Conservation (phyloP, 164 flowering plant genomes). For the Berberis vulgaris region DNA sequence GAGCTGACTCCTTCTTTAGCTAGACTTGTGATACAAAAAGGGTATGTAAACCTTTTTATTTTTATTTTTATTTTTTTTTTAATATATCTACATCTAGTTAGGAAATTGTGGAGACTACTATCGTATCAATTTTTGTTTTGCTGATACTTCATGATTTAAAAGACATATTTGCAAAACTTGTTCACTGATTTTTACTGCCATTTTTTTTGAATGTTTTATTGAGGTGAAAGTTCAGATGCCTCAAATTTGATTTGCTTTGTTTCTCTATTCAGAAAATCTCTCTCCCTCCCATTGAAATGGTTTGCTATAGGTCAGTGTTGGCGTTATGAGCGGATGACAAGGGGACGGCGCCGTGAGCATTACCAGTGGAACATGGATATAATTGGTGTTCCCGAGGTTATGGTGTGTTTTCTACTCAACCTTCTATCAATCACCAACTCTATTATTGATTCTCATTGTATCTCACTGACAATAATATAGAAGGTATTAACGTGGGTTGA, state of each 20-base stretch:
- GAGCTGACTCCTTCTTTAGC: slow-evolving; percentile 97
- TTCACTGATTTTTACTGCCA: neutral
- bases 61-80: neutral
- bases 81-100: neutral
- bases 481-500: too few relatives aligned
- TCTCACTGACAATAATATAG: too few relatives aligned
- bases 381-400: slow-evolving; percentile 80
- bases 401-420: slow-evolving; percentile 32
- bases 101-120: too few relatives aligned
- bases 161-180: neutral
- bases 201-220: slow-evolving; percentile 27
- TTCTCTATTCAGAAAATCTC: slow-evolving; percentile 82
- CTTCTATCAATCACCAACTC: neutral
- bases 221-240: slow-evolving; percentile 41
- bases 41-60: slow-evolving; percentile 35
- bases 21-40: slow-evolving; percentile 91
- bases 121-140: neutral
- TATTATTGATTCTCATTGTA: too few relatives aligned
- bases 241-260: slow-evolving; percentile 55
- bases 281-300: slow-evolving; percentile 91
- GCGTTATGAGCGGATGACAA: slow-evolving; percentile 95
- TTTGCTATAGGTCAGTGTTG: slow-evolving; percentile 96
- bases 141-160: neutral
- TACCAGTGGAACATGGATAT: slow-evolving; percentile 99
- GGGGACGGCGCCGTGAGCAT: slow-evolving; percentile 94